Base-by-base conservation (phyloP, 495 filamentous ascomycete species). In the Podospora australis region DNA sequence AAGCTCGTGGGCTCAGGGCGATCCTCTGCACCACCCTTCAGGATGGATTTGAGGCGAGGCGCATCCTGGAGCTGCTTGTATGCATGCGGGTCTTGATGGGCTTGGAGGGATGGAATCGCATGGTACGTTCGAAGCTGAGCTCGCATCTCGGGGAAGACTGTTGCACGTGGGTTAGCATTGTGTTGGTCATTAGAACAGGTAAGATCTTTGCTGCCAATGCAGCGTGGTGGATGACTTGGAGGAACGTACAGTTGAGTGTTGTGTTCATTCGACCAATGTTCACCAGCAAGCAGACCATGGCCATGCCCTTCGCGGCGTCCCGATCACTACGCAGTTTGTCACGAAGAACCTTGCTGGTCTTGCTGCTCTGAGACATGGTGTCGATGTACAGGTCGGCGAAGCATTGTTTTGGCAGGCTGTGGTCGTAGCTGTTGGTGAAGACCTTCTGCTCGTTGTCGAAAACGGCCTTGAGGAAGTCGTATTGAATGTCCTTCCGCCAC, bases 111-210 rank as follows among this genome's bases (percentile, higher is more conserved):
- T 10, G 92, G 92, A 52, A 98, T 98, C 1, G 94, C 90, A 67
- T 98, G 92, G 70, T 97, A 98, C 44, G 92, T 98, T 63, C 92
- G 87, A 26, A 98, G 77, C 56, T 97, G 92, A 36, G 92, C 92
- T 66, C 95, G 88, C 92, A 98, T 98, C 68, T 98, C 92, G 22
- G 94, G 92, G 67, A 98, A 98, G 72, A 98, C 91, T 97, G 62
- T 39, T 6, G 52, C 24, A 16, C 14, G 4, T 2, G 21, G 38
- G 53, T 73, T 52, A 78, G 66, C 34, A 46, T 45, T 11, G 22
- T 2, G n/a, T 43, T 30, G 42, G 36, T 23, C 21, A 32, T n/a
- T n/a, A n/a, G n/a, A n/a, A n/a, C n/a, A n/a, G n/a, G n/a, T n/a
- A n/a, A n/a, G 11, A 25, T 30, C 28, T 30, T 30, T 30, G 39